phyloP scores from a whole-genome alignment of 2,329 filamentous ascomycete species.

The Cryphonectria carpinicola region DNA sequence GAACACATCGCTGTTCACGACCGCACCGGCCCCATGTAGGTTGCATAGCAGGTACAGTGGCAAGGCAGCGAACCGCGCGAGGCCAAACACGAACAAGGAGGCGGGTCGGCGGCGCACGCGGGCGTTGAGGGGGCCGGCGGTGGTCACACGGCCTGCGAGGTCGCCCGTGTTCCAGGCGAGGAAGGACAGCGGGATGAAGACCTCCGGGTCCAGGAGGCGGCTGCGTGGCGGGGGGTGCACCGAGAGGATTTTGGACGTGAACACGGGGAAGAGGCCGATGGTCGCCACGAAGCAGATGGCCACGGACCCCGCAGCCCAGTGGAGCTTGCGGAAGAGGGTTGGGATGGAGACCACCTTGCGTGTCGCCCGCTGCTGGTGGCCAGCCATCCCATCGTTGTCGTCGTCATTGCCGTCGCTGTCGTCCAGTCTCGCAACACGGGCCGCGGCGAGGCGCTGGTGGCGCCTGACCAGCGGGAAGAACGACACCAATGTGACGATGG shows the following conservation, averaged over 20 bases:
- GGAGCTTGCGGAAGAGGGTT: slow-evolving; percentile 75
- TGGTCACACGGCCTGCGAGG: slow-evolving; percentile 72
- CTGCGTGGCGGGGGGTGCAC: slow-evolving; percentile 40
- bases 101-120: slow-evolving; percentile 64
- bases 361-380: slow-evolving; percentile 54
- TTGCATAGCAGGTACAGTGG: slow-evolving; percentile 93
- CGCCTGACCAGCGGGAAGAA: slow-evolving; percentile 74
- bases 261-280: slow-evolving; percentile 89
- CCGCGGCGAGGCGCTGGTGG: slow-evolving; percentile 57
- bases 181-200: slow-evolving; percentile 89
- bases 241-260: slow-evolving; percentile 71
- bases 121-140: slow-evolving; percentile 58
- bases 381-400: slow-evolving; percentile 54
- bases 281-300: slow-evolving; percentile 81
- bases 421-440: slow-evolving; percentile 40
- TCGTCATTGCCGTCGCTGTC: slow-evolving; percentile 46
- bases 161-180: slow-evolving; percentile 94
- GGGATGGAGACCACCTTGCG: slow-evolving; percentile 58
- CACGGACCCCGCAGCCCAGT: slow-evolving; percentile 76
- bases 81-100: slow-evolving; percentile 67
- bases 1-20: slow-evolving; percentile 80
- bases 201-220: slow-evolving; percentile 68
- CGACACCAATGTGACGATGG: slow-evolving; percentile 68
- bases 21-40: slow-evolving; percentile 73
- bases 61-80: slow-evolving; percentile 71